These are phyloP conservation scores for Eustoma russellianum DNA, from an alignment of 257 asterid species.

Conservation along the genomic window DNA sequence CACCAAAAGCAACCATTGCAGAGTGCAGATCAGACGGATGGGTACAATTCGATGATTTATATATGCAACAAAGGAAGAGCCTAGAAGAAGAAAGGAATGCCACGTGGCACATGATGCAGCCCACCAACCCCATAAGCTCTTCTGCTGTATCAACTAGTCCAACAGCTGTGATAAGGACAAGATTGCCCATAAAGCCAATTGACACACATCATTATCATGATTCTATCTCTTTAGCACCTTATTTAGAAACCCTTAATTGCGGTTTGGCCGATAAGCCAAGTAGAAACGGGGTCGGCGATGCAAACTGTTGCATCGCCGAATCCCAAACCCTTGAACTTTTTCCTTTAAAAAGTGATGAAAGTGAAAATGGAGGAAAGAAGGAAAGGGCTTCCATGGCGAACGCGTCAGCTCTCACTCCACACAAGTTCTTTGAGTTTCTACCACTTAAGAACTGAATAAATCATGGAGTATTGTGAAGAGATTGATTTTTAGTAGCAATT, in stretches of 20 bases:
- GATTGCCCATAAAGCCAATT: constrained; percentile 16
- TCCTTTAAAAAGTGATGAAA: constrained; percentile 37
- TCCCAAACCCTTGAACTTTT: constrained; percentile 73
- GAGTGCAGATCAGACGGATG: constrained; percentile 64
- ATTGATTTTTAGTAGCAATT: neutral
- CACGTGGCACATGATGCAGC: constrained; percentile 67
- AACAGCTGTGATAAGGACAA: constrained; percentile 11
- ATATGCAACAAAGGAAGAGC: constrained; percentile 25
- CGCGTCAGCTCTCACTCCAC: constrained; percentile 16
- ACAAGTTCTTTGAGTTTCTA: constrained; percentile 73
- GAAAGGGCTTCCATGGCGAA: constrained; percentile 15
- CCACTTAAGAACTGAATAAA: constrained; percentile 54
- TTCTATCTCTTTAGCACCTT: constrained; percentile 22
- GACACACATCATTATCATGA: neutral
- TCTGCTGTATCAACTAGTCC: constrained; percentile 9
- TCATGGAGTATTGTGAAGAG: neutral
- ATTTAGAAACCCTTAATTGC: neutral
- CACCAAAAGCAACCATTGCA: constrained; percentile 32
- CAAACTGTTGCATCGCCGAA: constrained; percentile 2
- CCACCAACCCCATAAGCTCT: constrained; percentile 21
- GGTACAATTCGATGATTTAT: constrained; percentile 45
- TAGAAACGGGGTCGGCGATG: neutral
- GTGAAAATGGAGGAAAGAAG: constrained; percentile 10
- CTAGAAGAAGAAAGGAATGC: constrained; percentile 43
- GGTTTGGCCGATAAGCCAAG: neutral